Evolutionary conservation across 208 protist species (phyloP), one percentile per base, ranked within the genome.

Genomic region (Acanthamoeba pearcei): DNA sequence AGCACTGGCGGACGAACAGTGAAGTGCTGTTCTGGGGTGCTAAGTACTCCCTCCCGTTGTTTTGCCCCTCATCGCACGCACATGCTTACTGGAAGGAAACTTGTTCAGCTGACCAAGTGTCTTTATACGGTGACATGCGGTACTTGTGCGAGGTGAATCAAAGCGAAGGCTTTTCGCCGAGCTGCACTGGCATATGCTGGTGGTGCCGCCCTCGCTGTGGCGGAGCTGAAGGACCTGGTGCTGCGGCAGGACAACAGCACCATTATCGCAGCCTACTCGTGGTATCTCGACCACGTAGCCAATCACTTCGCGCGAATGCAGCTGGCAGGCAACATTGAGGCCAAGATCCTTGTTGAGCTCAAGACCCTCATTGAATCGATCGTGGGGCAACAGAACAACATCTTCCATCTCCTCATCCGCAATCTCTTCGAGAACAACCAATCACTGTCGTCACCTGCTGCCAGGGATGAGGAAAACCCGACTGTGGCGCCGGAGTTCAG

Each of bases 161-260:
- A 78, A 78, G 70, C 9, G 27, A 46, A 12, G 70, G 38, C 70
- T 78, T 8, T 78, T 78, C 38, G 15, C 42, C 27, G 70, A 78
- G 70, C 70, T 78, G 4, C 13, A 15, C 8, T 0, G 70, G 10
- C 70, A 42, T n/a, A 12, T 78, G 70, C 22, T 78, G 19, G 38
- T 78, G 9, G 70, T 78, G 9, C 70, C 70, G 12, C 12, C 29
- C 10, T 8, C 6, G 8, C 6, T 32, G 70, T 51, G 38, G 9
- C 12, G 42, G 13, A 78, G 12, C 29, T 78, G 35, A 49, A 32
- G n/a, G 29, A 78, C 38, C 70, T 78, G 12, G 70, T n/a, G n/a
- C 27, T 78, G n/a, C 70, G 70, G 38, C 70, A 78, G 70, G 27
- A 12, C 70, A 78, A 78, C 70, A 78, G 38, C 70, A 78, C 70